Percentiles rank a stretch among this genome's conserved stretches.
Conservation (phyloP, 1,284 basidiomycete species). For the Apiotrichum sp. region DNA sequence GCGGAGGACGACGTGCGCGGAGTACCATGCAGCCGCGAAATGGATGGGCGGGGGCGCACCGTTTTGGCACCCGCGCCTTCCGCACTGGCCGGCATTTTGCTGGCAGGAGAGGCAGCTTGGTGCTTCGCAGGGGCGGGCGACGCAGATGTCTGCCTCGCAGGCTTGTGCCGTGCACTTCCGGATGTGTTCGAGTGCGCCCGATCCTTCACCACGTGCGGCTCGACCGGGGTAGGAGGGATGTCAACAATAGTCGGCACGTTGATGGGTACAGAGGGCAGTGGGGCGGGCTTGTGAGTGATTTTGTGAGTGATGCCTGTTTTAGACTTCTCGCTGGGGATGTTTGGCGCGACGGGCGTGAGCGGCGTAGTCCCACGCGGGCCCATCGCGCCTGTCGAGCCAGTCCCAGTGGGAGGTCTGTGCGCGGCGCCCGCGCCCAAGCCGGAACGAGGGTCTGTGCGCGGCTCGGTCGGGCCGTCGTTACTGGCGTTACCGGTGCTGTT, state of each 20-base stretch:
- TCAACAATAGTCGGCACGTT: background rate
- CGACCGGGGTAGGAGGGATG: constrained; percentile 1
- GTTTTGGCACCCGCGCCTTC: background rate
- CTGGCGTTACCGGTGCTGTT: background rate
- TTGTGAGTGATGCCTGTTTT: background rate
- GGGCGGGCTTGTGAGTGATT: background rate
- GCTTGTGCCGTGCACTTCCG: no score
- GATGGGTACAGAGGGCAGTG: background rate
- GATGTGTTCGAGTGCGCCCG: background rate
- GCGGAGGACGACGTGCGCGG: constrained; percentile 1
- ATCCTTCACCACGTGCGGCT: background rate
- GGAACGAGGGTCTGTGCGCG: background rate
- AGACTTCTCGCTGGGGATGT: background rate
- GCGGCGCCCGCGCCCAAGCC: no score
- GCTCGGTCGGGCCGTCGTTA: background rate
- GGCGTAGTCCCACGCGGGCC: background rate
- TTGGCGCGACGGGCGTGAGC: background rate
- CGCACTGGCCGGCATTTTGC: background rate
- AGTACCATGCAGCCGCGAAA: background rate
- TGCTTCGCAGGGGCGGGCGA: no score
- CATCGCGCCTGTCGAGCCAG: background rate
- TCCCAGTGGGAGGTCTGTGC: no score
- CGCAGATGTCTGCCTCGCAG: no score
- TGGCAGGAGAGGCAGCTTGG: background rate
- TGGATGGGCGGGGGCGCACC: background rate